Evolutionary conservation across 176 grass and related monocot species (phyloP).

Genomic region (Musa schizocarpa): DNA sequence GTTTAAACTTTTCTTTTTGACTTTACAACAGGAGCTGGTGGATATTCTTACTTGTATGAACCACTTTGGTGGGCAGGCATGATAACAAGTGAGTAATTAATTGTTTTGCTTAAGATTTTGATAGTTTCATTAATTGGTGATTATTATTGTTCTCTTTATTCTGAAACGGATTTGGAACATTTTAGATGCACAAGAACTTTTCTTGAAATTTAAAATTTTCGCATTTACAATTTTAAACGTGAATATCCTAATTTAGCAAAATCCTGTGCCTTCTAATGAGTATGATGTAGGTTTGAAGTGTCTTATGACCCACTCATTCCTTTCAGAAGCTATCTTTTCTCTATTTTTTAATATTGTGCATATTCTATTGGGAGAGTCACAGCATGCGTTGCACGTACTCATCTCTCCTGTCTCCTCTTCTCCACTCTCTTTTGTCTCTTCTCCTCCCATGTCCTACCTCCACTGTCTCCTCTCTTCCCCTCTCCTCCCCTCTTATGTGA

Average conservation of each 20-base stretch:
- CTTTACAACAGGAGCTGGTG: slow-evolving; percentile 65
- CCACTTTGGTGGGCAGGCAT: slow-evolving; percentile 98
- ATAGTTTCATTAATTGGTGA: not conserved
- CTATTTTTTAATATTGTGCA: not conserved
- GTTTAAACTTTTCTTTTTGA: not conserved
- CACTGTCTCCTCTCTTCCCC: too few relatives aligned
- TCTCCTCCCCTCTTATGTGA: too few relatives aligned
- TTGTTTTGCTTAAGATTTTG: not conserved
- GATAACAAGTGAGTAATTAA: slow-evolving; percentile 67
- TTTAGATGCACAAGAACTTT: too few relatives aligned
- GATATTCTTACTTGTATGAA: slow-evolving; percentile 94
- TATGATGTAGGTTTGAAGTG: not conserved
- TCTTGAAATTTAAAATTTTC: too few relatives aligned
- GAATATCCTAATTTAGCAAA: not conserved
- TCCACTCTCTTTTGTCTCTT: too few relatives aligned
- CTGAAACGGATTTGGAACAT: too few relatives aligned
- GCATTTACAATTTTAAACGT: too few relatives aligned
- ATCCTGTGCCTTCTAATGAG: not conserved
- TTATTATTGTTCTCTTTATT: not conserved
- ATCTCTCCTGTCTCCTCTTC: too few relatives aligned
- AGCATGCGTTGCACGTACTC: too few relatives aligned
- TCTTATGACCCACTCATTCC: not conserved
- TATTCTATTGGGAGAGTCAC: not conserved
- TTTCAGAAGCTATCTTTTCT: not conserved
- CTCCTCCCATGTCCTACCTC: too few relatives aligned